These are phyloP conservation scores for Candida andamanensis DNA, from an alignment of 805 yeast genomes.

Conservation along the genomic window DNA sequence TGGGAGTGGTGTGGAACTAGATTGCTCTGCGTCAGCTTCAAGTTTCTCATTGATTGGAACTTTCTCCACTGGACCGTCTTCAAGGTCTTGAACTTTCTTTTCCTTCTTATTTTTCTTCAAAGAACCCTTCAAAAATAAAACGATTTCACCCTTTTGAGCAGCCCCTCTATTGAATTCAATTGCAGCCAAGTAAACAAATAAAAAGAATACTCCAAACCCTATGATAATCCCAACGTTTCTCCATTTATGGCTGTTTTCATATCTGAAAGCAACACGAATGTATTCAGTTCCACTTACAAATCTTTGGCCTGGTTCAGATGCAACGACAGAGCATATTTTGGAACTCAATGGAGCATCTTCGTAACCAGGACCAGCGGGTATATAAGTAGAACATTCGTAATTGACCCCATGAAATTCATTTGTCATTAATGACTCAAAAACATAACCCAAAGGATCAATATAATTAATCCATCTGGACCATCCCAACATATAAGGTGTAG, in stretches of 20 bases:
- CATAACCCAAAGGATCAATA: constrained; percentile 39
- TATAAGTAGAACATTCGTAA: constrained; percentile 49
- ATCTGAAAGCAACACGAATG: constrained; percentile 43
- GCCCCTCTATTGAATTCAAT: constrained; percentile 34
- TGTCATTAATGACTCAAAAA: constrained; percentile 54
- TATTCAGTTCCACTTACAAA: constrained; percentile 59
- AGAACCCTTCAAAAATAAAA: constrained; percentile 21
- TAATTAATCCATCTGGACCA: constrained; percentile 59
- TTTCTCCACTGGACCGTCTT: constrained; percentile 15
- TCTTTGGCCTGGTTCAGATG: constrained; percentile 51
- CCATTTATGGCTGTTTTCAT: constrained; percentile 62
- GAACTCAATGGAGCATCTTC: constrained; percentile 28
- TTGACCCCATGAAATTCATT: constrained; percentile 58
- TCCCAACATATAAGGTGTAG: constrained; percentile 45
- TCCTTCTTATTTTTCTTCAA: constrained; percentile 24
- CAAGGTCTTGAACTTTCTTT: constrained; percentile 19
- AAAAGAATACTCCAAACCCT: constrained; percentile 45
- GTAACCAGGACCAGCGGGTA: constrained; percentile 60
- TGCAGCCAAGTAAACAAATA: constrained; percentile 23
- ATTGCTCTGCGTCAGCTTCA: constrained; percentile 5
- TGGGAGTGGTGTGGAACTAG: constrained; percentile 4
- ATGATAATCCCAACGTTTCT: constrained; percentile 69
- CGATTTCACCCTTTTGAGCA: constrained; percentile 40
- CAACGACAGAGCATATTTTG: constrained; percentile 56
- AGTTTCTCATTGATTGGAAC: not conserved